Evolutionary conservation across 2,329 filamentous ascomycete species (phyloP), one percentile per base, ranked within the genome.

Genomic region (Phialemonium atrogriseum): DNA sequence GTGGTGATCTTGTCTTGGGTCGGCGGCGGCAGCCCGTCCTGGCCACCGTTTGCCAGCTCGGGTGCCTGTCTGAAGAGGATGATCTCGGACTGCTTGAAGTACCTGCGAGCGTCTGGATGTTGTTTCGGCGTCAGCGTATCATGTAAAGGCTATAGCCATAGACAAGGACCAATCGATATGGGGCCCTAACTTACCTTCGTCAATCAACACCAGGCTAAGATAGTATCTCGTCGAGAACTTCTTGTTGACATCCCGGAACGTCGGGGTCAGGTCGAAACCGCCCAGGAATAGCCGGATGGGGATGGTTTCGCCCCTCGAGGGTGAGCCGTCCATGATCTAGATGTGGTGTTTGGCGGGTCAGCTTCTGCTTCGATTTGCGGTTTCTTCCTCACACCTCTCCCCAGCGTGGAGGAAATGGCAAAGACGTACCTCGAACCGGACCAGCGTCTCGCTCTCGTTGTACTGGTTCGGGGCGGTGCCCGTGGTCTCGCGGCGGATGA

Each of bases 41-140:
- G 61, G 28, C 52, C 58, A 42, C 57, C 60, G 24, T 60, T 56
- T 28, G 15, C 37, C 10, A 70, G 61, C 41, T 80, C 75, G 6
- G 76, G 74, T 12, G 75, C 69, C 56, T 96, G 91, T 43, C 91
- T 80, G 66, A 84, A 96, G 32, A 98, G 78, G 36, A 95, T 88
- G 54, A 98, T 98, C 64, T 98, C 91, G 32, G 87, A 95, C 60
- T 98, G 91, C 61, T 98, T 98, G 66, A 98, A 98, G 64, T 98
- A 98, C 49, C 91, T 78, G 49, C 91, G 79, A 30, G 91, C 91
- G 58, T 98, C 91, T 88, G 52, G 27, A 25, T 10, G 20, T 7
- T n/a, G 4, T 16, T n/a, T n/a, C n/a, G n/a, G n/a, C n/a, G n/a
- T n/a, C n/a, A n/a, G n/a, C n/a, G n/a, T n/a, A n/a, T n/a, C n/a